Evolutionary conservation across 225 moss, liverwort and hornwort genomes (phyloP).

Genomic region (Takakia lepidozioides): DNA sequence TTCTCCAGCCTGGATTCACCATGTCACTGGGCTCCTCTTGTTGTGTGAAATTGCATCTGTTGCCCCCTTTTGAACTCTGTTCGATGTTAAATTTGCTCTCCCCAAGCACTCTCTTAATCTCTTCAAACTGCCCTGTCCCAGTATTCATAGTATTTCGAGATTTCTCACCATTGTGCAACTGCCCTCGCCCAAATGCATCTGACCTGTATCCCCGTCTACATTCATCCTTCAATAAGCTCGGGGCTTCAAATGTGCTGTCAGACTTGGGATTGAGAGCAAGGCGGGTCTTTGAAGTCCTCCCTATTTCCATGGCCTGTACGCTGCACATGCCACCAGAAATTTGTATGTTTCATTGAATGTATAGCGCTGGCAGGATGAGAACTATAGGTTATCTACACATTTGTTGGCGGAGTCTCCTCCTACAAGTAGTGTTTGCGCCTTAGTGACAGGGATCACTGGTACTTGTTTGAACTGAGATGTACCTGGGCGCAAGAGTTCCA

Average conservation of each 20-base stretch:
- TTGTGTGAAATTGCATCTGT: constrained; percentile 1
- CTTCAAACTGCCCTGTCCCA: constrained; percentile 36
- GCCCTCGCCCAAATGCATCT: constrained; percentile 1
- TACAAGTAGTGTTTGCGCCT: constrained; percentile 5
- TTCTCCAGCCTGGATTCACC: constrained; percentile 2
- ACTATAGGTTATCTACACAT: too few relatives aligned
- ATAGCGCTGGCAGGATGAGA: too few relatives aligned
- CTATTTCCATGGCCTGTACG: constrained; percentile 25
- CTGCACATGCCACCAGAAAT: constrained; percentile 28
- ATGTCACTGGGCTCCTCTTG: constrained; percentile 4
- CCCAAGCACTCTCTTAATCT: constrained; percentile 35
- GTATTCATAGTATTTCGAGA: constrained; percentile 13
- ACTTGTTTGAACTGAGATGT: too few relatives aligned
- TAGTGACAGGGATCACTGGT: constrained; percentile 5
- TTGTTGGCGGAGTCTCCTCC: too few relatives aligned
- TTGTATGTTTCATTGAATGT: too few relatives aligned
- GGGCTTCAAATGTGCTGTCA: constrained; percentile 1
- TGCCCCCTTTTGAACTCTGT: constrained; percentile 4
- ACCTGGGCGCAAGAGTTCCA: constrained; percentile 3
- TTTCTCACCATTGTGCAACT: constrained; percentile 5
- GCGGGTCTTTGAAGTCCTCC: constrained; percentile 15
- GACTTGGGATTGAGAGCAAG: constrained; percentile 6
- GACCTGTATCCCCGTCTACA: constrained; percentile 2
- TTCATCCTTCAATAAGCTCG: constrained; percentile 2
- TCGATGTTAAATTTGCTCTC: constrained; percentile 16